These are phyloP conservation scores for Nemania sp. DNA, from an alignment of 2,329 filamentous ascomycete species.

Conservation along the genomic window DNA sequence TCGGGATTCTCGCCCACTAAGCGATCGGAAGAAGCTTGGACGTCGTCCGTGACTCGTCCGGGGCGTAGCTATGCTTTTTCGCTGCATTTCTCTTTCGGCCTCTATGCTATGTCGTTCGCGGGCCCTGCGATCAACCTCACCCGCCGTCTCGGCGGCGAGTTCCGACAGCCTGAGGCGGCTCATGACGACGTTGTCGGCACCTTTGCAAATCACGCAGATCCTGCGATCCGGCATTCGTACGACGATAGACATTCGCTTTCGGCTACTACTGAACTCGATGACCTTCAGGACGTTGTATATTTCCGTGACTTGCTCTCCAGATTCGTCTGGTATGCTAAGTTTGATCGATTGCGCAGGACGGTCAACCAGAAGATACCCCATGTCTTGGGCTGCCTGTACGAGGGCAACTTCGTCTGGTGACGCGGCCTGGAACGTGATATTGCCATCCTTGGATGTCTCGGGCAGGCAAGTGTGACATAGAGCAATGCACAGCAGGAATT, in stretches of 20 bases:
- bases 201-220: constrained; percentile 86
- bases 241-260: constrained; percentile 90
- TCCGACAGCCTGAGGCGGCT: constrained; percentile 74
- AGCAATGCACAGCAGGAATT: constrained; percentile 83
- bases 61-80: constrained; percentile 39
- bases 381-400: constrained; percentile 80
- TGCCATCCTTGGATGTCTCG: constrained; percentile 71
- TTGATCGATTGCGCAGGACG: constrained; percentile 73
- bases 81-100: constrained; percentile 39
- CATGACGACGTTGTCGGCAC: constrained; percentile 83
- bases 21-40: constrained; percentile 39
- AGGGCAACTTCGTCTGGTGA: constrained; percentile 90
- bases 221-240: constrained; percentile 81
- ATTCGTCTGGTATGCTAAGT: constrained; percentile 47
- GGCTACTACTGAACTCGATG: constrained; percentile 86
- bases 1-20: constrained; percentile 42
- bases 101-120: constrained; percentile 64
- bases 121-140: constrained; percentile 64
- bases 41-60: constrained; percentile 49
- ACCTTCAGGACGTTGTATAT: constrained; percentile 81
- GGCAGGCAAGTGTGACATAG: constrained; percentile 94
- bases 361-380: constrained; percentile 78
- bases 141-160: constrained; percentile 76
- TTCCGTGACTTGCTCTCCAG: constrained; percentile 54
- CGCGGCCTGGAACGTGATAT: constrained; percentile 81